Conservation (phyloP, 2,329 filamentous ascomycete genomes). For the Coniochaeta hoffmannii region DNA sequence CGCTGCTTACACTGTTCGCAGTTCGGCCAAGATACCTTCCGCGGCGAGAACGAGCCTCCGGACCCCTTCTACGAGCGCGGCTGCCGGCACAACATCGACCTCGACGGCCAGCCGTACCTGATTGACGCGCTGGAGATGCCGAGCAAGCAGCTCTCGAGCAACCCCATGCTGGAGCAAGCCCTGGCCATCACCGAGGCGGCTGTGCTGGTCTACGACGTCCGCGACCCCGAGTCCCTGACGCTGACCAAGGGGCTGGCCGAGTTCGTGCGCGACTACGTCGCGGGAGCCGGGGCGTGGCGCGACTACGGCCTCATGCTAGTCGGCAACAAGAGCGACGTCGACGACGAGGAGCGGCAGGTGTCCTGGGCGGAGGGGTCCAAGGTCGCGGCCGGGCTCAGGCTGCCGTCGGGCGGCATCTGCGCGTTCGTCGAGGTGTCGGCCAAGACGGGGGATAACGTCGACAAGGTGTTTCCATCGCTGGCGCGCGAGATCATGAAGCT, state of each 20-base stretch:
- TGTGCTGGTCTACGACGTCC: slow-evolving; percentile 26
- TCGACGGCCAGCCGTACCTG: slow-evolving; percentile 23
- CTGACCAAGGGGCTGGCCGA: slow-evolving; percentile 18
- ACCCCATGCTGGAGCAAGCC: slow-evolving; percentile 26
- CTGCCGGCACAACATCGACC: slow-evolving; percentile 24
- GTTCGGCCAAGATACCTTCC: slow-evolving; percentile 24
- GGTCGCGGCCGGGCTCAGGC: slow-evolving; percentile 12
- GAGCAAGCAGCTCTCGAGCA: slow-evolving; percentile 21
- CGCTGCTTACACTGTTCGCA: slow-evolving; percentile 10
- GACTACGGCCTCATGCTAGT: slow-evolving; percentile 26
- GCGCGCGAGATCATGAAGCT: slow-evolving; percentile 25
- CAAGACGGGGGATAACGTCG: slow-evolving; percentile 26
- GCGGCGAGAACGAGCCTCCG: slow-evolving; percentile 13
- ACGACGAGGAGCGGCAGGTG: slow-evolving; percentile 19
- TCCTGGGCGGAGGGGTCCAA: slow-evolving; percentile 23
- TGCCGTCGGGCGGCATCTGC: neutral
- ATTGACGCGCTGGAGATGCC: slow-evolving; percentile 30
- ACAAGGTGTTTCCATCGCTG: slow-evolving; percentile 23
- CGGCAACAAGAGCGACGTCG: slow-evolving; percentile 26
- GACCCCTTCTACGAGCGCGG: slow-evolving; percentile 21
- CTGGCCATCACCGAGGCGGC: slow-evolving; percentile 32
- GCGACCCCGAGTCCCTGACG: slow-evolving; percentile 18
- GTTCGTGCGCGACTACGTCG: slow-evolving; percentile 14
- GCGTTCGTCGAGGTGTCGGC: slow-evolving; percentile 27
- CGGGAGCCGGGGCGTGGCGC: slow-evolving; percentile 5